phyloP scores from a whole-genome alignment of 2,329 filamentous ascomycete species.

The Aspergillus sp. region DNA sequence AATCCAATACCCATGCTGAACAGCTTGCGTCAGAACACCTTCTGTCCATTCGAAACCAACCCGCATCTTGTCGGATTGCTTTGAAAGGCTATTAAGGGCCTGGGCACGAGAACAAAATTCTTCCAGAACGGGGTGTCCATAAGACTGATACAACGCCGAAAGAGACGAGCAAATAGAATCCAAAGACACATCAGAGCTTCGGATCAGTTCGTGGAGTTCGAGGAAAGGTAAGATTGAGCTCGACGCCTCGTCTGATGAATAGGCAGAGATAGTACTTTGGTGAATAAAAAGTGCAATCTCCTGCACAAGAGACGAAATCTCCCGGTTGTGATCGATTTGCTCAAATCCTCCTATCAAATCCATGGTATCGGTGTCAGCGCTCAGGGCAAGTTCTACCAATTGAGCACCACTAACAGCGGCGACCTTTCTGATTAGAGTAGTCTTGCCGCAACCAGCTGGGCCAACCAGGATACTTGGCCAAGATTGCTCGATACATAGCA shows the following conservation, averaged over 20 bases:
- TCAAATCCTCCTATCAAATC: conserved; percentile 96
- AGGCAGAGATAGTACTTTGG: conserved; percentile 23
- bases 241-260: conserved; percentile 15
- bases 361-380: conserved; percentile 92
- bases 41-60: conserved; percentile 95
- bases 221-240: conserved; percentile 19
- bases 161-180: conserved; percentile 26
- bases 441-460: conserved; percentile 78
- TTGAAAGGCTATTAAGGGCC: conserved; percentile 45
- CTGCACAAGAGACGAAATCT: conserved; percentile 54
- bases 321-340: conserved; percentile 74
- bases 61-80: conserved; percentile 51
- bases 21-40: conserved; percentile 78
- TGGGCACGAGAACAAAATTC: conserved; percentile 43
- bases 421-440: conserved; percentile 66
- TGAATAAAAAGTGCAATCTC: conserved; percentile 49
- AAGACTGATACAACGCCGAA: conserved; percentile 31
- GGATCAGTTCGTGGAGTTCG: conserved; percentile 25
- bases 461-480: conserved; percentile 88
- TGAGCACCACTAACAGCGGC: conserved; percentile 70
- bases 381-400: conserved; percentile 77
- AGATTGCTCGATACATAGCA: conserved; percentile 76
- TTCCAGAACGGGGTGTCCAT: conserved; percentile 41
- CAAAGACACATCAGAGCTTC: conserved; percentile 20
- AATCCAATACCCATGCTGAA: conserved; percentile 82